Evolutionary conservation across 2,329 filamentous ascomycete species (phyloP), one percentile per base, ranked within the genome.

Genomic region (Colletotrichum spaethianum): DNA sequence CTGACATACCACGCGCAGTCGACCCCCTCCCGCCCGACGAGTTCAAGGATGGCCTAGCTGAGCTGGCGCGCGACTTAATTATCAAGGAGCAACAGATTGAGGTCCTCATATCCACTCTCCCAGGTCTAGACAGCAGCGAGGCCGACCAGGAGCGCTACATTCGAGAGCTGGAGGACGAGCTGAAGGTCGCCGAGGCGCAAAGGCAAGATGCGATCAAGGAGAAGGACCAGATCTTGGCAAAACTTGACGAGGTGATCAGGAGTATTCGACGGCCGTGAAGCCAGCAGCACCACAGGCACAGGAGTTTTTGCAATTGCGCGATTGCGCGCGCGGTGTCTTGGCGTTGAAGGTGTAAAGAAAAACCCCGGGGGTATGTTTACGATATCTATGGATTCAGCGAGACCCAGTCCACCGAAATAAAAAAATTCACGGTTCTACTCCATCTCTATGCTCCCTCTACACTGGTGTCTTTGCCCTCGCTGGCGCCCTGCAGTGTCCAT

Each of bases 11-110:
- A 26, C 26, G 36, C 36, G 4, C 74, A 90, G 90, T 93, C 26
- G 88, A 91, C 28, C 87, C 92, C 3, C 85, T 92, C 33, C 85
- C 90, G 0, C 82, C 88, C 12, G 90, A 93, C 52, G 89, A 90
- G 62, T 94, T 94, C 81, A 86, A 88, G 67, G 88, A 89, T 3
- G 90, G 92, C 57, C 88, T 94, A 79, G 86, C 90, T 72, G 93
- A 96, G 80, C 86, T 96, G 64, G 93, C 93, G 46, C 89, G 90
- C 73, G 94, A 96, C 79, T 85, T 96, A 33, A 91, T 96, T 70
- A 81, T 93, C 70, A 94, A 95, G 78, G 92, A 95, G 77, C 93
- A 95, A 83, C 93, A 96, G 83, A 94, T 96, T 73, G 94, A 96
- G 80, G 86, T 90, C 55, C 84, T 96, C 59, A 93, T 96, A 70